Evolutionary conservation across 257 asterid genomes (phyloP).

Genomic region (Buddleja alternifolia): DNA sequence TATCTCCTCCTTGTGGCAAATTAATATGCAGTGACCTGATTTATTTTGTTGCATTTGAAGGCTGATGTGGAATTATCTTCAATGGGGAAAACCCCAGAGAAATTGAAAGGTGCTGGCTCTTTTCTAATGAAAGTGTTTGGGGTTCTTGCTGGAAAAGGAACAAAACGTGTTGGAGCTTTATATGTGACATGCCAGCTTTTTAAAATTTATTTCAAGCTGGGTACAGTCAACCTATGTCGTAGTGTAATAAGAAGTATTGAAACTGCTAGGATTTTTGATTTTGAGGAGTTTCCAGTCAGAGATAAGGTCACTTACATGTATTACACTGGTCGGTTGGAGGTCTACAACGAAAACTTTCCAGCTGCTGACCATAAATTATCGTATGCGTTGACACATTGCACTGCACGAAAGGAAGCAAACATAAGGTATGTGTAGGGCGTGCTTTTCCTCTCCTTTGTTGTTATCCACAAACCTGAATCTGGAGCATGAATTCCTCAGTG

Average conservation of each 20-base stretch:
- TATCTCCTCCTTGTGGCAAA: slow-evolving; percentile 3
- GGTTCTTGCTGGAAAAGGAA: slow-evolving; percentile 94
- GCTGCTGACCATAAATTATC: slow-evolving; percentile 94
- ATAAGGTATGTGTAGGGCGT: slow-evolving; percentile 57
- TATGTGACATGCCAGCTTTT: slow-evolving; percentile 94
- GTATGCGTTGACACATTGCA: slow-evolving; percentile 79
- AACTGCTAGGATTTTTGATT: slow-evolving; percentile 90
- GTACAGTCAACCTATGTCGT: slow-evolving; percentile 90
- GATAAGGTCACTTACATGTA: slow-evolving; percentile 99
- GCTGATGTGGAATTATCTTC: slow-evolving; percentile 92
- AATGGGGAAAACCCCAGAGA: slow-evolving; percentile 83
- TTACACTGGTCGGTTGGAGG: slow-evolving; percentile 97
- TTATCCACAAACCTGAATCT: slow-evolving; percentile 24
- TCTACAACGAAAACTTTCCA: slow-evolving; percentile 88
- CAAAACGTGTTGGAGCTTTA: slow-evolving; percentile 93
- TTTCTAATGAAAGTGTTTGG: slow-evolving; percentile 97
- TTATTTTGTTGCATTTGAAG: slow-evolving; percentile 50
- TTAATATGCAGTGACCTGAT: slow-evolving; percentile 25
- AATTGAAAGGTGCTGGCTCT: slow-evolving; percentile 93
- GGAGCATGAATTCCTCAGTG: not conserved
- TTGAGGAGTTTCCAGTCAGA: slow-evolving; percentile 92
- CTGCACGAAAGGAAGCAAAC: slow-evolving; percentile 66
- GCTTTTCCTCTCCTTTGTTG: not conserved
- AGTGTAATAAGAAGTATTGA: slow-evolving; percentile 97
- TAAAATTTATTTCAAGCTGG: slow-evolving; percentile 92